Base-by-base conservation (phyloP, 257 asterid genomes). In the Euphrasia confusa region DNA sequence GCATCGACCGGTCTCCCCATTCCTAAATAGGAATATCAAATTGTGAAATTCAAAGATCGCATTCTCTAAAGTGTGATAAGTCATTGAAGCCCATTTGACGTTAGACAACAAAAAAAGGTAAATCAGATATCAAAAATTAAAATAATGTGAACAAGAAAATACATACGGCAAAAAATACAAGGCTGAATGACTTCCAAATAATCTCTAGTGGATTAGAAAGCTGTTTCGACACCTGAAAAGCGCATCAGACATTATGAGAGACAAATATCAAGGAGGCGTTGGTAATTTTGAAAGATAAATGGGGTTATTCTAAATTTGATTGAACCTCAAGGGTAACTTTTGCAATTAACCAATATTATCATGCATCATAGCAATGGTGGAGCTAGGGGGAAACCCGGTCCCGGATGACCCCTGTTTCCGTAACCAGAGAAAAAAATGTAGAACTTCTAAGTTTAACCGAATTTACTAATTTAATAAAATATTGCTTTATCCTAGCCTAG, bases 1-100 rank as follows among this genome's bases (percentile, higher is more conserved):
- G 89, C 99, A 93, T 93, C 2, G 99, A 93, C 10, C 99, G 97
- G 70, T 93, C 97, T 69, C 99, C 99, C 99, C 96, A 85, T 85
- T 88, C 96, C 96, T 54, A 27, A 9, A 54, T 24, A 12, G 2
- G 17, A 54, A 61, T 54, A 1, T 66, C 72, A 67, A 63, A 45
- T 50, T 37, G 50, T 6, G n/a, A 4, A 13, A 3, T 57, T 57
- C 13, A 13, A 7, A 28, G 44, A 3, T 28, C 61, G 8, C 40
- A 45, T 57, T 44, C 32, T 14, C 21, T 1, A 33, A 45, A 66
- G 45, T 24, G 21, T 54, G 55, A 28, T 39, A 42, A 24, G 1
- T n/a, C 55, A 24, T 53, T 37, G 21, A 56, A 56, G 61, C 61
- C 21, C 21, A 10, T 17, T 26, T 18, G 30, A 17, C 5, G 14